Conservation (phyloP, 352 stramenopile genomes). For the Globisporangium acanthophoron region DNA sequence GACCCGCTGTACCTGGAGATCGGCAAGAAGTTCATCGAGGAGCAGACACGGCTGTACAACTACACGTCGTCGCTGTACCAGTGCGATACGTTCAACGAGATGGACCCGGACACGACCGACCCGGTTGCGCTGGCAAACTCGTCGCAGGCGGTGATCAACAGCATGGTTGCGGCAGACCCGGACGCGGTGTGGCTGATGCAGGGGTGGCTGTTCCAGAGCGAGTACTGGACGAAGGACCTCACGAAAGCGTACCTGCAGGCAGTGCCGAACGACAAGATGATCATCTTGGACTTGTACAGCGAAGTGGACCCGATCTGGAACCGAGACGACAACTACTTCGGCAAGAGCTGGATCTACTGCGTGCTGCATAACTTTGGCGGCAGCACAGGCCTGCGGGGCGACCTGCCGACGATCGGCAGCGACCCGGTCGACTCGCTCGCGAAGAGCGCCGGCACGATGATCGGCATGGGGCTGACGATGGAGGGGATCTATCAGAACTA, state of each 20-base stretch:
- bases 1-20: constrained; percentile 84
- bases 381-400: constrained; percentile 67
- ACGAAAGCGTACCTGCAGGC: constrained; percentile 45
- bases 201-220: constrained; percentile 71
- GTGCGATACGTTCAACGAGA: constrained; percentile 82
- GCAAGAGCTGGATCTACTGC: constrained; percentile 83
- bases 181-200: constrained; percentile 84
- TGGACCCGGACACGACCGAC: constrained; percentile 68
- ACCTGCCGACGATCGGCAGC: constrained; percentile 50
- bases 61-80: constrained; percentile 80
- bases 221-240: constrained; percentile 66
- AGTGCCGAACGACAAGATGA: constrained; percentile 56
- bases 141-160: constrained; percentile 65
- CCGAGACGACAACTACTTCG: constrained; percentile 74
- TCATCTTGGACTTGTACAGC: constrained; percentile 82
- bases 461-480: constrained; percentile 74
- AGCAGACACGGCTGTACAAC: constrained; percentile 53
- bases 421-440: constrained; percentile 41
- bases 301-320: constrained; percentile 68
- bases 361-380: constrained; percentile 84
- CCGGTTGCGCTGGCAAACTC: constrained; percentile 34
- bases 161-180: constrained; percentile 60
- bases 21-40: constrained; percentile 69
- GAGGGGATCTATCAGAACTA: constrained; percentile 88
- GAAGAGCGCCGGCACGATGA: constrained; percentile 60